phyloP scores from a whole-genome alignment of 768 basidiomycete genomes.

The Phylloporus sp. region DNA sequence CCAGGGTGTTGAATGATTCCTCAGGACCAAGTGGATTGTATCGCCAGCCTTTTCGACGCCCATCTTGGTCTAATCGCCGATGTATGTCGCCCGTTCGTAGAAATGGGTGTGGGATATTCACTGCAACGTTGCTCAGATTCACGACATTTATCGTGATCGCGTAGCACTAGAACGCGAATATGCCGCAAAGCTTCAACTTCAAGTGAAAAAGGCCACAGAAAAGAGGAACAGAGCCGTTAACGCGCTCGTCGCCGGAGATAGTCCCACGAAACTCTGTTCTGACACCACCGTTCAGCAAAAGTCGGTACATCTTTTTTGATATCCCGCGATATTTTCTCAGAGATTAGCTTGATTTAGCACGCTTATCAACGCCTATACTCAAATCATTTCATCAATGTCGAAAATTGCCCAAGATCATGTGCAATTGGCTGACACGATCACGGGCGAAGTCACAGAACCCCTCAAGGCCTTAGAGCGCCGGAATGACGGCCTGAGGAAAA shows the following conservation, averaged over 20 bases:
- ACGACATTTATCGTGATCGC: conserved; percentile 67
- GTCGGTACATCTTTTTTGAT: conserved; percentile 33
- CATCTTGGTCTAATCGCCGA: conserved; percentile 65
- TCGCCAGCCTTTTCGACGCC: conserved; percentile 53
- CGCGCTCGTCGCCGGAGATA: conserved; percentile 58
- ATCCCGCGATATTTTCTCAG: conserved; percentile 9
- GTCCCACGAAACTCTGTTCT: conserved; percentile 61
- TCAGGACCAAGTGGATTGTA: conserved; percentile 72
- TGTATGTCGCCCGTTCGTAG: conserved; percentile 38
- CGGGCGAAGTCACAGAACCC: conserved; percentile 57
- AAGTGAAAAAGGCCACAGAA: conserved; percentile 66
- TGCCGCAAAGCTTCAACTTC: conserved; percentile 60
- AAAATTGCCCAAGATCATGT: conserved; percentile 67
- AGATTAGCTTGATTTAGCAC: conserved; percentile 45
- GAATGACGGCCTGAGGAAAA: conserved; percentile 66
- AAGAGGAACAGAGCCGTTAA: conserved; percentile 61
- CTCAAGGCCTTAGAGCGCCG: conserved; percentile 57
- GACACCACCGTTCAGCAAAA: conserved; percentile 51
- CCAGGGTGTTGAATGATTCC: conserved; percentile 6
- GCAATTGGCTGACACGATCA: conserved; percentile 59
- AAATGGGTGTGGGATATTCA: background rate
- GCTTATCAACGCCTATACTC: conserved; percentile 64
- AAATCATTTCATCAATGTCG: conserved; percentile 58
- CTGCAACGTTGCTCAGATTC: conserved; percentile 44
- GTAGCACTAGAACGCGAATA: conserved; percentile 75